A percentile compares a stretch with the other conserved stretches of the same genome.
Conservation (phyloP, 371 early-diverging fungal species). For the Capniomyces stellatus region DNA sequence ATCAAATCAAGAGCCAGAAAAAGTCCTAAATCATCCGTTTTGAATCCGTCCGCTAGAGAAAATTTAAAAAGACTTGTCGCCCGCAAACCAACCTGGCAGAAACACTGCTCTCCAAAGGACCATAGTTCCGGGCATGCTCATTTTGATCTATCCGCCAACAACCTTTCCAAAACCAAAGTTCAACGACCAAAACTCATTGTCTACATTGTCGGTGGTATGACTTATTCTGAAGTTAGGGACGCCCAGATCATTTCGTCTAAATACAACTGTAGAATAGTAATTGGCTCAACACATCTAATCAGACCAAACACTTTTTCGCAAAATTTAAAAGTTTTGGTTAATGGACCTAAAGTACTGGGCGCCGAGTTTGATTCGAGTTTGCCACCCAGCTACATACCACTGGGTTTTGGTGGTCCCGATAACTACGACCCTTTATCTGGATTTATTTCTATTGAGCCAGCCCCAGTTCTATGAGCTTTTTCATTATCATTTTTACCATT, state of each 20-base stretch:
- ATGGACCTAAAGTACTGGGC: not conserved
- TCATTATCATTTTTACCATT: no score
- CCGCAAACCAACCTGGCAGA: not conserved
- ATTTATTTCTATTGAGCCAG: no score
- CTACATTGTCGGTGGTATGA: conserved; percentile 83
- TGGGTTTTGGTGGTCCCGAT: not conserved
- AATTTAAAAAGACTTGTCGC: not conserved
- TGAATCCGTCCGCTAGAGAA: not conserved
- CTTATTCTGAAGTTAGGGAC: conserved; percentile 76
- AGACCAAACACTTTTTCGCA: conserved; percentile 32
- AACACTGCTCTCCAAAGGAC: no score
- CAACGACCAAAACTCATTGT: conserved; percentile 32
- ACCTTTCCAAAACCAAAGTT: not conserved
- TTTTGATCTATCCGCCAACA: not conserved
- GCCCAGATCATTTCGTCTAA: conserved; percentile 59
- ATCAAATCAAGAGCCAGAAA: not conserved
- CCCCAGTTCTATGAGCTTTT: no score
- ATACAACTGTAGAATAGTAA: conserved; percentile 54
- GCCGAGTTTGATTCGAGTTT: not conserved
- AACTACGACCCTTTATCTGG: no score
- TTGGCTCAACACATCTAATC: conserved; percentile 39
- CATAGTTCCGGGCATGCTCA: no score
- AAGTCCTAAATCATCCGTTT: not conserved
- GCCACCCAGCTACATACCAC: not conserved
- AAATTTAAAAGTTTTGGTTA: not conserved